Evolutionary conservation across 768 basidiomycete species (phyloP).

Genomic region (Leccinum uliginosum): DNA sequence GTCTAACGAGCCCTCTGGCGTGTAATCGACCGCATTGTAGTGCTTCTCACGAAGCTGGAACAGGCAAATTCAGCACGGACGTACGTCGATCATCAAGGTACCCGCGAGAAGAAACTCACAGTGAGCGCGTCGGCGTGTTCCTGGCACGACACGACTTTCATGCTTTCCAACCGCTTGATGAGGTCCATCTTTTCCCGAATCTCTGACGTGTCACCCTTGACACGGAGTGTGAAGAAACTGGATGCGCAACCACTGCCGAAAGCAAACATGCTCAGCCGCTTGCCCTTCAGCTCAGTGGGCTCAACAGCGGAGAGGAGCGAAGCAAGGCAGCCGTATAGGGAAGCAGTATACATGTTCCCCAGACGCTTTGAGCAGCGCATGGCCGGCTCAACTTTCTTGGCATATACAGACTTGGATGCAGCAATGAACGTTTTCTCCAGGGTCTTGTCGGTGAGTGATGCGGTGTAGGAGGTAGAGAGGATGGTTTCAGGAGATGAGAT

Average conservation of each 20-base stretch:
- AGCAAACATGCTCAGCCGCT: conserved; percentile 92
- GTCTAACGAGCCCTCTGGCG: conserved; percentile 79
- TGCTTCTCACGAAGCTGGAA: conserved; percentile 92
- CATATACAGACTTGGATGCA: conserved; percentile 73
- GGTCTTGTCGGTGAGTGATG: conserved; percentile 87
- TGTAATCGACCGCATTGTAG: conserved; percentile 85
- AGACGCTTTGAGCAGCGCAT: conserved; percentile 88
- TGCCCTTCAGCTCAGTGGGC: conserved; percentile 66
- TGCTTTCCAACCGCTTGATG: conserved; percentile 66
- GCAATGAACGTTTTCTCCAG: conserved; percentile 92
- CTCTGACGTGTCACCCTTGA: conserved; percentile 83
- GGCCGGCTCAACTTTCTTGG: conserved; percentile 68
- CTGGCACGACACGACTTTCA: conserved; percentile 89
- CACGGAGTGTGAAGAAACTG: conserved; percentile 82
- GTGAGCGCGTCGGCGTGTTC: conserved; percentile 84
- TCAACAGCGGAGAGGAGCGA: conserved; percentile 75
- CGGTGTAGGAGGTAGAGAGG: conserved; percentile 60
- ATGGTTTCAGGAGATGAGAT: conserved; percentile 68
- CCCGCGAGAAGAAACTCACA: conserved; percentile 37
- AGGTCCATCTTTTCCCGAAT: conserved; percentile 83
- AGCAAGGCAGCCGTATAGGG: conserved; percentile 90
- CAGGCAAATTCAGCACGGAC: neutral
- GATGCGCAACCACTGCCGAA: conserved; percentile 96
- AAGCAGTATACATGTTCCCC: conserved; percentile 99
- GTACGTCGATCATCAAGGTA: neutral